Conservation (phyloP, 129 eudicot species). For the Artemisia annua region DNA sequence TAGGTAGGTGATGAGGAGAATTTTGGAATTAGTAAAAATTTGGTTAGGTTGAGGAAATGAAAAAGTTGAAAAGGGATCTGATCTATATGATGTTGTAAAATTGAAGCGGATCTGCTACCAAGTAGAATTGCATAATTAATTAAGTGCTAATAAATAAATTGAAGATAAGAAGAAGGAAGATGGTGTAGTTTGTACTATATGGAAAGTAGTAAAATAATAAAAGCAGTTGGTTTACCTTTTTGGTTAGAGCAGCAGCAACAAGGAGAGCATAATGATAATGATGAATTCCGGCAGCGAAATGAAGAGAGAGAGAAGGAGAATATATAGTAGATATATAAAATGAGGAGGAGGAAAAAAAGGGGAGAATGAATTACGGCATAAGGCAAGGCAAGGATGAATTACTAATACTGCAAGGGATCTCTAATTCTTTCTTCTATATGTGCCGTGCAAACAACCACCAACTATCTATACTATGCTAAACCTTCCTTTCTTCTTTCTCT, state of each 20-base stretch:
- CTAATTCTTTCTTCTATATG: conserved; percentile 22
- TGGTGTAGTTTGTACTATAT: too few relatives aligned
- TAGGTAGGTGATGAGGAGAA: too few relatives aligned
- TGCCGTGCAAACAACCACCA: conserved; percentile 88
- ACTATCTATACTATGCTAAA: conserved; percentile 27
- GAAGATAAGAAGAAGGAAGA: too few relatives aligned
- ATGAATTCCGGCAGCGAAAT: not conserved
- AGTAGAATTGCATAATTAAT: too few relatives aligned
- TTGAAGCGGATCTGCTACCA: too few relatives aligned
- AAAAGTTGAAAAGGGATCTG: too few relatives aligned
- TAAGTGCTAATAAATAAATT: too few relatives aligned
- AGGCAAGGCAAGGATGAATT: conserved; percentile 47
- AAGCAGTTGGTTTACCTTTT: too few relatives aligned
- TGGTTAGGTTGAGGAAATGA: too few relatives aligned
- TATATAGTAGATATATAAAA: not conserved
- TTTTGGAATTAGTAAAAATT: too few relatives aligned
- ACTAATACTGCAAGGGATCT: conserved; percentile 50
- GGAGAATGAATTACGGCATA: conserved; percentile 82
- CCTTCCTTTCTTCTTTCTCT: conserved; percentile 20
- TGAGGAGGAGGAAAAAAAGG: conserved; percentile 19
- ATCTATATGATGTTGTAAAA: too few relatives aligned
- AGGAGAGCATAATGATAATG: not conserved
- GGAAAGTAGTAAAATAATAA: too few relatives aligned
- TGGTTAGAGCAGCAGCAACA: conserved; percentile 2
- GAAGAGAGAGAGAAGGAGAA: conserved; percentile 1